These are phyloP conservation scores for Cordyceps cateniannulata DNA, from an alignment of 2,329 filamentous ascomycete genomes.

Conservation along the genomic window DNA sequence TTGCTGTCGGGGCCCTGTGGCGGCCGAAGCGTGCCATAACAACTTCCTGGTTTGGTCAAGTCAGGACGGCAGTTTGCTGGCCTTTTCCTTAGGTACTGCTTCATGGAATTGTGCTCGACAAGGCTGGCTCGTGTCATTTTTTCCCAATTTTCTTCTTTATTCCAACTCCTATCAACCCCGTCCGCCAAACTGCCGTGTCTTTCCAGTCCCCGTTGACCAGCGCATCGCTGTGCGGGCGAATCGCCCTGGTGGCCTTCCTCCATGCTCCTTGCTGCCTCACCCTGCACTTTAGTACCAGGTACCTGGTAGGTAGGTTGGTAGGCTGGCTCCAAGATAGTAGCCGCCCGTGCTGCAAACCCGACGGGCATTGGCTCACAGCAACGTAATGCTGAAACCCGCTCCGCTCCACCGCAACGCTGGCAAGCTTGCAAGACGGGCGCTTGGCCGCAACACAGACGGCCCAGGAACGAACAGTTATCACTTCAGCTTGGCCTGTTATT, in stretches of 20 bases:
- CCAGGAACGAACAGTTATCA: background rate
- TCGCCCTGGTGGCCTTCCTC: background rate
- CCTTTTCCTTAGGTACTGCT: too few species aligned
- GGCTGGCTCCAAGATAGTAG: too few species aligned
- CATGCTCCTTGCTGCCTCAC: too few species aligned
- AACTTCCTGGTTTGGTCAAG: background rate
- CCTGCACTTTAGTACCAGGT: too few species aligned
- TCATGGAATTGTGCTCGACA: background rate
- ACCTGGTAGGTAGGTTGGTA: too few species aligned
- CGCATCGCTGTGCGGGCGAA: background rate
- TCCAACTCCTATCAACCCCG: too few species aligned
- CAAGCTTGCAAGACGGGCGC: background rate
- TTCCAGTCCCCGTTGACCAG: background rate
- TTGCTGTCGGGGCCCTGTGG: background rate
- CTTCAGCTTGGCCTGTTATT: background rate
- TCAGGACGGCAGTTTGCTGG: too few species aligned
- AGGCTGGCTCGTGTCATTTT: background rate
- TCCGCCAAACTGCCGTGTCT: background rate
- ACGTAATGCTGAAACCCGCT: slow-evolving; percentile 4
- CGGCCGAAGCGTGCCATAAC: background rate
- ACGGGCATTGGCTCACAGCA: background rate
- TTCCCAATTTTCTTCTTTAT: background rate
- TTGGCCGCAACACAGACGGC: background rate
- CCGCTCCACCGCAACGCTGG: background rate
- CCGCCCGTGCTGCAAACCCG: background rate